Evolutionary conservation across 371 early-diverging fungal species (phyloP).

Genomic region (Mucor irregularis): DNA sequence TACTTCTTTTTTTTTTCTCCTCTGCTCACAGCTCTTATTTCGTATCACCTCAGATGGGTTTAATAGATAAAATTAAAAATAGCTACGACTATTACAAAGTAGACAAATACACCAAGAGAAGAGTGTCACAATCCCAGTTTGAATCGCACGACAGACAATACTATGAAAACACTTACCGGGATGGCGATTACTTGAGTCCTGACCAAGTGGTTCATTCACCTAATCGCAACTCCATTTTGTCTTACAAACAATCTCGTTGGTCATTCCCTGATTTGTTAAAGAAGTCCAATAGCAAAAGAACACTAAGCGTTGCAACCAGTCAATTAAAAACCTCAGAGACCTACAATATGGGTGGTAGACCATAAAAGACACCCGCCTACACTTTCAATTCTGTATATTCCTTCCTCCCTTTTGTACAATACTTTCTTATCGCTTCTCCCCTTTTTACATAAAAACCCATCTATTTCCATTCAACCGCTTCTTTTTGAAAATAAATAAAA

Average conservation of each 20-base stretch:
- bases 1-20: not conserved
- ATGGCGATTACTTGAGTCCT: conserved; percentile 39
- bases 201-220: not conserved
- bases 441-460: no score
- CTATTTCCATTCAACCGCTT: no score
- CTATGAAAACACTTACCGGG: conserved; percentile 36
- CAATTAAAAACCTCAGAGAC: conserved; percentile 43
- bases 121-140: conserved; percentile 42
- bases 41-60: no score
- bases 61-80: conserved; percentile 34
- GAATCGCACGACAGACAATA: conserved; percentile 41
- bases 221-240: no score
- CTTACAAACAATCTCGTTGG: conserved; percentile 10
- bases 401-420: no score
- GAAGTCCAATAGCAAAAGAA: conserved; percentile 2
- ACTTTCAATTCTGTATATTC: no score
- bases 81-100: conserved; percentile 38
- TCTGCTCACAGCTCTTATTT: no score
- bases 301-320: conserved; percentile 8
- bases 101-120: conserved; percentile 45
- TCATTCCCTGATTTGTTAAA: conserved; percentile 21
- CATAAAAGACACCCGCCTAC: no score
- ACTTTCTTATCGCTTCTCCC: no score
- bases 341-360: conserved; percentile 19
- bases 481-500: no score